Evolutionary conservation across 768 basidiomycete genomes (phyloP).

Genomic region (Peribolospora kevripleyi): DNA sequence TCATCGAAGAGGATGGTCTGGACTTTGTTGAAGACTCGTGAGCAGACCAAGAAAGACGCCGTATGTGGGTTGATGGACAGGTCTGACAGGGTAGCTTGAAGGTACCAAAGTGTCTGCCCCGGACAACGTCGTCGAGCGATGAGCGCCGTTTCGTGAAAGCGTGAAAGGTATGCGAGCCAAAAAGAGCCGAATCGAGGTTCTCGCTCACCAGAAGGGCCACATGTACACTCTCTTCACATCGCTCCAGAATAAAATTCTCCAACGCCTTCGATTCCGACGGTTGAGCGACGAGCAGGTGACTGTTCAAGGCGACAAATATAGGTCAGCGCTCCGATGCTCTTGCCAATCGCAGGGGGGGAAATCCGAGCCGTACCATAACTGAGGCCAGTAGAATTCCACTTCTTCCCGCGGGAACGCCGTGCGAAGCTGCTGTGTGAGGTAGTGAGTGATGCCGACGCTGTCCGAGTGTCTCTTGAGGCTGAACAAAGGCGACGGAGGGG

Average conservation of each 20-base stretch:
- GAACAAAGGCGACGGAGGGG: neutral
- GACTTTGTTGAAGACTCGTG: slow-evolving; percentile 66
- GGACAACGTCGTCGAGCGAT: neutral
- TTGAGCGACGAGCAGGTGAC: slow-evolving; percentile 79
- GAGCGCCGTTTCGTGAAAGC: neutral
- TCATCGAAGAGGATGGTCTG: slow-evolving; percentile 94
- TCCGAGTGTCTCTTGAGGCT: slow-evolving; percentile 24
- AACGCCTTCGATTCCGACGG: slow-evolving; percentile 77
- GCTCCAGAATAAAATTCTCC: slow-evolving; percentile 76
- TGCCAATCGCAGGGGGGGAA: no score
- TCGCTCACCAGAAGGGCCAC: slow-evolving; percentile 69
- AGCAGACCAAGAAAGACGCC: slow-evolving; percentile 67
- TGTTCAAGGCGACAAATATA: slow-evolving; percentile 17
- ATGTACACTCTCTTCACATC: slow-evolving; percentile 74
- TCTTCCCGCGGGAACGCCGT: slow-evolving; percentile 22
- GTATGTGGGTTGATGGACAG: slow-evolving; percentile 35
- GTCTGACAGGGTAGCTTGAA: slow-evolving; percentile 84
- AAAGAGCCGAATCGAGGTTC: neutral
- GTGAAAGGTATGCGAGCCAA: neutral
- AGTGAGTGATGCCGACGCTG: slow-evolving; percentile 25
- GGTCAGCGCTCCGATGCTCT: neutral
- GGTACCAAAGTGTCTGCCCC: slow-evolving; percentile 78
- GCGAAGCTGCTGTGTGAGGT: slow-evolving; percentile 23
- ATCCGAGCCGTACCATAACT: slow-evolving; percentile 20
- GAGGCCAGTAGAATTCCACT: slow-evolving; percentile 28